Percentiles rank a stretch among this genome's conserved stretches.
Conservation (phyloP, 768 basidiomycete species). For the Cyclocybe cylindracea region DNA sequence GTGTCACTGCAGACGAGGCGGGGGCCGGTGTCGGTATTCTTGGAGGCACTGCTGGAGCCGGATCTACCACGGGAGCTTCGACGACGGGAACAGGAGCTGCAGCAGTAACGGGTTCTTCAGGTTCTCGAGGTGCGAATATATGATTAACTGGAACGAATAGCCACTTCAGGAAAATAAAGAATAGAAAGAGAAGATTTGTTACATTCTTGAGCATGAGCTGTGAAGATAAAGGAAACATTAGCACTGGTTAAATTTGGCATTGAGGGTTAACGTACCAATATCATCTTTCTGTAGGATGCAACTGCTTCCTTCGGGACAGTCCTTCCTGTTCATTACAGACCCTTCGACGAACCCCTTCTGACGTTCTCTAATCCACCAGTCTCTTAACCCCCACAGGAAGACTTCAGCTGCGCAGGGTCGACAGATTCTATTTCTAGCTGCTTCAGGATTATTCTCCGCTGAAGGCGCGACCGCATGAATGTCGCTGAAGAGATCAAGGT, state of each 20-base stretch:
- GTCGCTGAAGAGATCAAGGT: conserved; percentile 70
- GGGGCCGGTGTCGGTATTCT: neutral
- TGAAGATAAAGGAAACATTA: conserved; percentile 1
- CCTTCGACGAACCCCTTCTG: conserved; percentile 66
- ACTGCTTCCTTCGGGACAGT: conserved; percentile 63
- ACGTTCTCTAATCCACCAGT: conserved; percentile 84
- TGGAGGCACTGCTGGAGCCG: neutral
- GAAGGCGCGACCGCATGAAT: conserved; percentile 60
- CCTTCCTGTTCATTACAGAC: conserved; percentile 55
- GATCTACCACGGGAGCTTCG: neutral
- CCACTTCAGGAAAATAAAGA: conserved; percentile 1
- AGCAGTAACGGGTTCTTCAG: conserved; percentile 6
- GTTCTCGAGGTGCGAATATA: conserved; percentile 27
- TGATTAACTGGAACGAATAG: conserved; percentile 38
- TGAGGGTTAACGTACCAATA: conserved; percentile 45
- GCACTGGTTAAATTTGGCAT: neutral
- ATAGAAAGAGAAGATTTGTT: conserved; percentile 22
- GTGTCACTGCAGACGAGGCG: neutral
- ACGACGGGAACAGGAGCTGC: neutral
- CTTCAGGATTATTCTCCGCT: conserved; percentile 54
- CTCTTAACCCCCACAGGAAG: conserved; percentile 71
- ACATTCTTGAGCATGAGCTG: conserved; percentile 82
- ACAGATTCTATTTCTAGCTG: conserved; percentile 65
- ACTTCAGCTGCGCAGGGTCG: conserved; percentile 75
- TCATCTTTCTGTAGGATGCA: conserved; percentile 65